Evolutionary conservation across 352 stramenopile species (phyloP).

Genomic region (Blastocystis sp.): DNA sequence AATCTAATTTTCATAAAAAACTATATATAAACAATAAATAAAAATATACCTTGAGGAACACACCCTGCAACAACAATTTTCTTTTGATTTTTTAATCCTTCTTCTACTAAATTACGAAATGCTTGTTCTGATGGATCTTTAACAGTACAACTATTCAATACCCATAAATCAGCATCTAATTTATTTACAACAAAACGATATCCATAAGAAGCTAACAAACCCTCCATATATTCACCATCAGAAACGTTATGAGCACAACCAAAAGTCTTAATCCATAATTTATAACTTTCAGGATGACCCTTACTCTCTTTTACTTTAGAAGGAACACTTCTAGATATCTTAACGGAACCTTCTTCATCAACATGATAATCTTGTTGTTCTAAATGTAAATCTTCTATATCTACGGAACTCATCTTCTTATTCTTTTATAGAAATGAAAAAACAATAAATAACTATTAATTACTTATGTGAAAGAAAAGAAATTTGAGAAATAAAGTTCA

Average conservation of each 20-base stretch:
- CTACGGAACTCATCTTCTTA: no score
- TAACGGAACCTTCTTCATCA: no score
- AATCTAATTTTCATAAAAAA: no score
- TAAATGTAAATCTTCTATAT: no score
- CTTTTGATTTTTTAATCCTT: slow-evolving; percentile 57
- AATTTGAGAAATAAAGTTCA: no score
- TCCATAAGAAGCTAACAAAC: slow-evolving; percentile 62
- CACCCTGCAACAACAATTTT: slow-evolving; percentile 66
- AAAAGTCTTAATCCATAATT: slow-evolving; percentile 61
- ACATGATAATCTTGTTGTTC: no score
- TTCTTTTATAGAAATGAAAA: no score
- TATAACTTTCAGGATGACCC: slow-evolving; percentile 24
- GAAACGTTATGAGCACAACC: slow-evolving; percentile 72
- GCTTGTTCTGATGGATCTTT: slow-evolving; percentile 68
- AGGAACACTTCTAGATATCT: no score
- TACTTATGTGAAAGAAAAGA: no score
- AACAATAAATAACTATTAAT: no score
- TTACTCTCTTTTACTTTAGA: no score
- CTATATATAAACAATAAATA: neutral
- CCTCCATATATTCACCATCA: slow-evolving; percentile 75
- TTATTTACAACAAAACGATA: slow-evolving; percentile 59
- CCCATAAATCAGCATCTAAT: slow-evolving; percentile 58
- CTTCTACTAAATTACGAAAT: slow-evolving; percentile 64
- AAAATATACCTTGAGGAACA: slow-evolving; percentile 53
- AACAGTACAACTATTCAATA: slow-evolving; percentile 73